Conservation (phyloP, 495 filamentous ascomycete species). For the Saxophila tyrrhenica region DNA sequence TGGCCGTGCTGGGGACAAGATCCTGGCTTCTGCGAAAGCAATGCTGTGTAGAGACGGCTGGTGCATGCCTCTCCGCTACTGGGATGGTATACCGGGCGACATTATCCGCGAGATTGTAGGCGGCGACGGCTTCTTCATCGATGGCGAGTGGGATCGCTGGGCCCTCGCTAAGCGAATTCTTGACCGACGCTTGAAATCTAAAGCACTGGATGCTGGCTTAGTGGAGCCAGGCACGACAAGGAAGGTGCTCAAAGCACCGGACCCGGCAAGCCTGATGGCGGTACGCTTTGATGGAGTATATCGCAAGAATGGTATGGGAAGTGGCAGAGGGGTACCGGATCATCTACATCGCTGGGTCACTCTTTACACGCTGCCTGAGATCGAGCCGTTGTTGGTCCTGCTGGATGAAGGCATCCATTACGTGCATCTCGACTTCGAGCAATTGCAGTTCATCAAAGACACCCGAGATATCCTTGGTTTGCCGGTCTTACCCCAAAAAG, state of each 20-base stretch:
- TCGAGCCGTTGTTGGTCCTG: slow-evolving; percentile 45
- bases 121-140: slow-evolving; percentile 49
- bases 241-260: slow-evolving; percentile 30
- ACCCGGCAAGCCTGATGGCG: slow-evolving; percentile 32
- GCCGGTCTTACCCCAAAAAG: slow-evolving; percentile 41
- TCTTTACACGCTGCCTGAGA: slow-evolving; percentile 39
- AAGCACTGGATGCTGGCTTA: slow-evolving; percentile 35
- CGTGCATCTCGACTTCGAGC: slow-evolving; percentile 49
- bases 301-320: slow-evolving; percentile 29
- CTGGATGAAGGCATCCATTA: slow-evolving; percentile 51
- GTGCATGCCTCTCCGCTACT: slow-evolving; percentile 45
- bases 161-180: slow-evolving; percentile 43
- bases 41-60: slow-evolving; percentile 51
- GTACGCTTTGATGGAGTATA: slow-evolving; percentile 39
- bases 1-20: slow-evolving; percentile 43
- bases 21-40: slow-evolving; percentile 45
- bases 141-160: slow-evolving; percentile 49
- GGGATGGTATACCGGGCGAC: slow-evolving; percentile 49
- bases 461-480: slow-evolving; percentile 43
- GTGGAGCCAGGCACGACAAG: slow-evolving; percentile 27
- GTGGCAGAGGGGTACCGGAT: slow-evolving; percentile 29
- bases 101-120: slow-evolving; percentile 47
- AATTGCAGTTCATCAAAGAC: slow-evolving; percentile 42
- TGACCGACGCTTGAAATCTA: slow-evolving; percentile 38
- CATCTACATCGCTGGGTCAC: slow-evolving; percentile 34